Conservation (phyloP, 805 yeast genomes). For the Yarrowia divulgata region DNA sequence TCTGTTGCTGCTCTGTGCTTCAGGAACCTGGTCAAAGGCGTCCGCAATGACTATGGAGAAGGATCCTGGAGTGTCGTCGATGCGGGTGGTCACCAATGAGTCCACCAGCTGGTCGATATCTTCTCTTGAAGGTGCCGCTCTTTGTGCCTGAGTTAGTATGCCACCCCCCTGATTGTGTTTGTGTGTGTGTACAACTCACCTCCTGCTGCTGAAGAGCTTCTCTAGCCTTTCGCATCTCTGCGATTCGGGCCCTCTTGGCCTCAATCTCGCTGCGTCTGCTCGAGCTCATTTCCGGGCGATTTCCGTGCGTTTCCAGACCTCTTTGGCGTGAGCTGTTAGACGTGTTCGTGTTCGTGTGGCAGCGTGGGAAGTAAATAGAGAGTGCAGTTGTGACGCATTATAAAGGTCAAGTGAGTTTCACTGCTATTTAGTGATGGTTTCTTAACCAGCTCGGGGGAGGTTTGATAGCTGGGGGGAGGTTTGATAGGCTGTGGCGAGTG, state of each 20-base stretch:
- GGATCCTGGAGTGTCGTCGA: constrained; percentile 15
- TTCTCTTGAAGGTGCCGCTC: constrained; percentile 19
- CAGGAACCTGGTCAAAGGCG: constrained; percentile 27
- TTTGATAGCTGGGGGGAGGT: no score
- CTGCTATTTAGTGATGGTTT: not conserved
- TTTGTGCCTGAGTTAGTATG: constrained; percentile 16
- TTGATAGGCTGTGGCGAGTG: no score
- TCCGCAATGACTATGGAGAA: constrained; percentile 23
- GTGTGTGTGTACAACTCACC: not conserved
- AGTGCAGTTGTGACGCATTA: not conserved
- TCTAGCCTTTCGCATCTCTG: constrained; percentile 60
- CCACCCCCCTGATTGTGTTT: not conserved
- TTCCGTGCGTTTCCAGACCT: not conserved
- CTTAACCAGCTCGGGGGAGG: not conserved
- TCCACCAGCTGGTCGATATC: constrained; percentile 48
- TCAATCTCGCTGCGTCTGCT: constrained; percentile 57
- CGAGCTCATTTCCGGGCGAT: constrained; percentile 37
- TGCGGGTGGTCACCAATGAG: constrained; percentile 40
- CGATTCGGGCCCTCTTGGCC: constrained; percentile 59
- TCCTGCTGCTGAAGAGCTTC: constrained; percentile 44
- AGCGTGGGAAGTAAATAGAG: not conserved
- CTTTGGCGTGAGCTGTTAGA: not conserved
- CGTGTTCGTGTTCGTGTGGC: constrained; percentile 20
- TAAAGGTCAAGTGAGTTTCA: not conserved
- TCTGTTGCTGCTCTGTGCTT: not conserved